Conservation (phyloP, 73 alveolate species). For the Paramecium octaurelia region DNA sequence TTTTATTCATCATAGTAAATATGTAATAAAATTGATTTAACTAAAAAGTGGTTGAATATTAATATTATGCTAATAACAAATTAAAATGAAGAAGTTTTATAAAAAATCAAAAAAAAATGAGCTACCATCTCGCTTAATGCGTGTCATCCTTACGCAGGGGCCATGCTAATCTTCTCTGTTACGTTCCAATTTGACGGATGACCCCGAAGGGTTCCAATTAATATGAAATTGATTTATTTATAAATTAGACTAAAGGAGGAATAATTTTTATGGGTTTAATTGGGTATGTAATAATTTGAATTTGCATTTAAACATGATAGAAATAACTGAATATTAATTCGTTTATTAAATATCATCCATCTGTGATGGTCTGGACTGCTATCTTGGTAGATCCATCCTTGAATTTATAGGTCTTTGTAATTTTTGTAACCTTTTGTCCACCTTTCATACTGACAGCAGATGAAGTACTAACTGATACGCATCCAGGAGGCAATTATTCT, state of each 20-base stretch:
- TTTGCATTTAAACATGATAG: neutral
- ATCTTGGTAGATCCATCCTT: constrained; percentile 44
- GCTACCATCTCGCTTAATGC: constrained; percentile 75
- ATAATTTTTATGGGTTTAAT: neutral
- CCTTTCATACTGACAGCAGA: neutral
- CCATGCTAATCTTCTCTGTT: constrained; percentile 99
- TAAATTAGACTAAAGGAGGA: neutral
- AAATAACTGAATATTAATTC: neutral
- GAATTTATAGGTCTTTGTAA: constrained; percentile 28
- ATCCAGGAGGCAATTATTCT: constrained; percentile 14
- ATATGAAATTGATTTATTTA: neutral
- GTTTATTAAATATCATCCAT: neutral
- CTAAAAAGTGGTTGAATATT: neutral
- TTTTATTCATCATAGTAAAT: neutral
- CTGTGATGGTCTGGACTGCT: neutral
- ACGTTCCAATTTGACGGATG: constrained; percentile 97
- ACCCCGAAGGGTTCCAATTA: constrained; percentile 56
- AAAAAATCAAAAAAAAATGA: constrained; percentile 27
- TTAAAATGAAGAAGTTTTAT: neutral
- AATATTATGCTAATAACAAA: neutral
- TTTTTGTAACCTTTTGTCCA: neutral
- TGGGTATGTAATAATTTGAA: neutral
- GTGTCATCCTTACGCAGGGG: constrained; percentile 99
- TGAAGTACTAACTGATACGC: neutral
- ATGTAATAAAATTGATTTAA: neutral